phyloP scores from a whole-genome alignment of 371 early-diverging fungal species.

The Synchytrium microbalum region DNA sequence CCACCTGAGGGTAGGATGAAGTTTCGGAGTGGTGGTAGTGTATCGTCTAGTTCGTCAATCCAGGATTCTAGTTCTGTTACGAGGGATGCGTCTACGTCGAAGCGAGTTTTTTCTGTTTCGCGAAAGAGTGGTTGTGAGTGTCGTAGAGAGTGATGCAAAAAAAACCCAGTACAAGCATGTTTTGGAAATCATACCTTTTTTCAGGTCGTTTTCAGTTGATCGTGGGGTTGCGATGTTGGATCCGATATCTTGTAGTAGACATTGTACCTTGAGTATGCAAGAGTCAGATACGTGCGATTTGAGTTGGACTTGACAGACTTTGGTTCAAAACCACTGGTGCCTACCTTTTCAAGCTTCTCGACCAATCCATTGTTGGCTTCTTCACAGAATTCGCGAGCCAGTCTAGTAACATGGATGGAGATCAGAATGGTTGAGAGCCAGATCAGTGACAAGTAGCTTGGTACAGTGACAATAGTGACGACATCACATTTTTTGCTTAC shows the following conservation, averaged over 20 bases:
- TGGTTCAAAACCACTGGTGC: background rate
- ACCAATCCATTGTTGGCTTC: constrained; percentile 45
- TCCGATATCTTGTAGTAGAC: constrained; percentile 79
- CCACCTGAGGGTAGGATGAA: constrained; percentile 88
- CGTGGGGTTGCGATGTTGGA: constrained; percentile 89
- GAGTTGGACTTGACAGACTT: no score
- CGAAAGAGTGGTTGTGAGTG: background rate
- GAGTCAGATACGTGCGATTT: background rate
- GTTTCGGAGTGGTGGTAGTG: constrained; percentile 66
- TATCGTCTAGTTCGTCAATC: constrained; percentile 73
- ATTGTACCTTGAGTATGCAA: constrained; percentile 60
- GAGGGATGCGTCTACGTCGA: constrained; percentile 59
- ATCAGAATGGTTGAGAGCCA: constrained; percentile 34
- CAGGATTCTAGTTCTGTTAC: constrained; percentile 64
- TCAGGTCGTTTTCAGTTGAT: constrained; percentile 38
- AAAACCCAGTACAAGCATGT: no score
- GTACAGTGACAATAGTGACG: background rate
- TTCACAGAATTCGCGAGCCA: constrained; percentile 60
- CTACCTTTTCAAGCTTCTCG: constrained; percentile 53
- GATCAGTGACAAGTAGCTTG: constrained; percentile 6
- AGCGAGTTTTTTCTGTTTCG: constrained; percentile 54
- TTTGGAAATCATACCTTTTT: constrained; percentile 28
- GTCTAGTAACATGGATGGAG: no score
- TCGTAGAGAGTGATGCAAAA: no score
- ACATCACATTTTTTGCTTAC: constrained; percentile 22